These are phyloP conservation scores for Purshia tridentata DNA, from an alignment of 306 rosid species.

Conservation along the genomic window DNA sequence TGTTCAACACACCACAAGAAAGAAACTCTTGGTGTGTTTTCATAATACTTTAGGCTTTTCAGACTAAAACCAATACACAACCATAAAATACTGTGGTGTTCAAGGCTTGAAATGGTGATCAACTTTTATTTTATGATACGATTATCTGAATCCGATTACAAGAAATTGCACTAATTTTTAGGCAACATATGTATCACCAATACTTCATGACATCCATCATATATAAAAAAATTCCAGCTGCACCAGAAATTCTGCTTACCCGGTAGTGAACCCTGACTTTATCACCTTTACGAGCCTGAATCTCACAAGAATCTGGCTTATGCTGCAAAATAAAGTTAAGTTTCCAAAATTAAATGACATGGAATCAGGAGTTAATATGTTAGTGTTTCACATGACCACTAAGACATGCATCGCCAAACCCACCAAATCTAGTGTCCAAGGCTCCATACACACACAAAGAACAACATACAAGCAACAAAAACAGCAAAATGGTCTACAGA, in stretches of 20 bases:
- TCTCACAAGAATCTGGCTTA: conserved; percentile 76
- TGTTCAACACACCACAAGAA: too few relatives aligned
- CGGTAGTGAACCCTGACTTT: conserved; percentile 86
- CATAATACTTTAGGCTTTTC: neutral
- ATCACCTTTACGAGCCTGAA: conserved; percentile 93
- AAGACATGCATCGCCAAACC: neutral
- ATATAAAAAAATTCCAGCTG: conserved; percentile 2
- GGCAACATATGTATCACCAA: neutral
- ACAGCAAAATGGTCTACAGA: neutral
- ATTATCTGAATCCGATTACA: neutral
- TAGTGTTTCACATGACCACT: neutral
- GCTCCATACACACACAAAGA: neutral
- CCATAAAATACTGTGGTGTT: neutral
- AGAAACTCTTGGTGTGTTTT: too few relatives aligned
- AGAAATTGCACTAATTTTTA: neutral
- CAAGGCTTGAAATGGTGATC: neutral
- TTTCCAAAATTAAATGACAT: neutral
- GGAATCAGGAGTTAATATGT: too few relatives aligned
- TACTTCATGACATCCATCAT: neutral
- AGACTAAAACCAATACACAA: neutral
- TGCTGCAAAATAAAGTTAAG: conserved; percentile 48
- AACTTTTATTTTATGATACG: neutral
- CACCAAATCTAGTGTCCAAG: neutral
- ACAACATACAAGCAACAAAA: neutral
- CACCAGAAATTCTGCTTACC: conserved; percentile 48